Percentiles rank a stretch among this genome's conserved stretches.
phyloP scores from a whole-genome alignment of 768 basidiomycete species.

The Lentinula aciculospora region DNA sequence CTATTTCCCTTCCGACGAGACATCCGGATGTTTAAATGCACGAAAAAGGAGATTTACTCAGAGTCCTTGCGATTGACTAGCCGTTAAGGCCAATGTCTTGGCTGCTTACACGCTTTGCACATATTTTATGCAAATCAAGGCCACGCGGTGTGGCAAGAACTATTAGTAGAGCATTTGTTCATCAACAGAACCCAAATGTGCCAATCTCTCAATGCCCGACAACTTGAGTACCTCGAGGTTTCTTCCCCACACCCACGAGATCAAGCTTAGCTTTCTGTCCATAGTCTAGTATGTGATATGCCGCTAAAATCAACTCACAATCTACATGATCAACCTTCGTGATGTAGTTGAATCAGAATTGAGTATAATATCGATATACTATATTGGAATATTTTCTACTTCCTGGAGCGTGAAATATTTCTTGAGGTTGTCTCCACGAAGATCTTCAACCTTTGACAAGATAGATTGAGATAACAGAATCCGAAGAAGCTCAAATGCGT shows the following conservation, averaged over 20 bases:
- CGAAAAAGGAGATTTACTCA: not conserved
- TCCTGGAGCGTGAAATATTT: conserved; percentile 49
- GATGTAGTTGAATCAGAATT: not conserved
- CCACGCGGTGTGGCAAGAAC: not conserved
- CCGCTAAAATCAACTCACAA: not conserved
- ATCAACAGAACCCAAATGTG: not conserved
- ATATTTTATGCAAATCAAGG: not conserved
- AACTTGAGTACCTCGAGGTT: not conserved
- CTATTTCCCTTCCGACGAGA: not conserved
- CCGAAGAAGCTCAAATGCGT: conserved; percentile 3
- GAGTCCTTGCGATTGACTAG: not conserved
- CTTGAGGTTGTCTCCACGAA: conserved; percentile 44
- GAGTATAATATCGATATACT: not conserved
- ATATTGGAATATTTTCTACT: conserved; percentile 26
- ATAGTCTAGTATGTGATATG: not conserved
- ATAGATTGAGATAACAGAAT: not conserved
- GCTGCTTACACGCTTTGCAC: not conserved
- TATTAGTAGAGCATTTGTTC: not conserved
- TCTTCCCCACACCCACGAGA: not conserved
- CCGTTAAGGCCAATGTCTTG: not conserved
- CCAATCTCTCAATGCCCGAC: not conserved
- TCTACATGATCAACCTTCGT: not conserved
- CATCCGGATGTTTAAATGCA: not conserved
- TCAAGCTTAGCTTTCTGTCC: not conserved
- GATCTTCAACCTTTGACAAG: conserved; percentile 36